Evolutionary conservation across 352 stramenopile genomes (phyloP).

Genomic region (Globisporangium barbulae): DNA sequence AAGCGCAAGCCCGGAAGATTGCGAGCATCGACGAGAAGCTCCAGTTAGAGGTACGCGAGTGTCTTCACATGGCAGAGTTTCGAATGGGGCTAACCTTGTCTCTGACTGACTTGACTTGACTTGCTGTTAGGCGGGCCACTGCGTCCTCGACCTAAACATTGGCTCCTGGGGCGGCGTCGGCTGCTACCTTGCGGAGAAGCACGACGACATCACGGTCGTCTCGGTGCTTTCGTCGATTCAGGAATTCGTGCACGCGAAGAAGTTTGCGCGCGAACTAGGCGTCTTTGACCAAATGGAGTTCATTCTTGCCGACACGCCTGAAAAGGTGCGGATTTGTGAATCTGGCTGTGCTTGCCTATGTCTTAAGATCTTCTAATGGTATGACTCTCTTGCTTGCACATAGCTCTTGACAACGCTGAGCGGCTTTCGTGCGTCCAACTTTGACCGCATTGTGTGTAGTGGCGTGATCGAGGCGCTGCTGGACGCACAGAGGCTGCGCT

Average conservation of each 20-base stretch:
- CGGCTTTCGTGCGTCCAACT: slow-evolving; percentile 52
- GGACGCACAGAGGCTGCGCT: slow-evolving; percentile 37
- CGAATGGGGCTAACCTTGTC: neutral
- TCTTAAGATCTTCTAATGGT: neutral
- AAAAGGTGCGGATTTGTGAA: slow-evolving; percentile 30
- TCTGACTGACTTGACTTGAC: neutral
- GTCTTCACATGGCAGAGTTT: neutral
- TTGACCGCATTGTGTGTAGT: slow-evolving; percentile 63
- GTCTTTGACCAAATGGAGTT: slow-evolving; percentile 69
- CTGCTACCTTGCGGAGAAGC: slow-evolving; percentile 63
- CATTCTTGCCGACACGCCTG: slow-evolving; percentile 55
- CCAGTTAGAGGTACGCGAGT: slow-evolving; percentile 39
- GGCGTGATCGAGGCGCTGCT: slow-evolving; percentile 52
- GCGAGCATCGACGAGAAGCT: slow-evolving; percentile 58
- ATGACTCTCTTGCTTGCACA: neutral
- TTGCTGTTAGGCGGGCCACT: slow-evolving; percentile 41
- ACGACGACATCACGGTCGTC: slow-evolving; percentile 43
- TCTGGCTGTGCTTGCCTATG: neutral
- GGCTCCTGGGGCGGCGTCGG: slow-evolving; percentile 80
- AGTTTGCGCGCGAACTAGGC: slow-evolving; percentile 56
- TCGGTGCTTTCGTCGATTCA: slow-evolving; percentile 54
- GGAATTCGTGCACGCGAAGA: slow-evolving; percentile 53
- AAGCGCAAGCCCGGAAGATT: slow-evolving; percentile 70
- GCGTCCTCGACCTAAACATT: slow-evolving; percentile 79
- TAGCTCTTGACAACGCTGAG: slow-evolving; percentile 55